Evolutionary conservation across 257 asterid species (phyloP), one percentile per base, ranked within the genome.

Genomic region (Catharanthus roseus): DNA sequence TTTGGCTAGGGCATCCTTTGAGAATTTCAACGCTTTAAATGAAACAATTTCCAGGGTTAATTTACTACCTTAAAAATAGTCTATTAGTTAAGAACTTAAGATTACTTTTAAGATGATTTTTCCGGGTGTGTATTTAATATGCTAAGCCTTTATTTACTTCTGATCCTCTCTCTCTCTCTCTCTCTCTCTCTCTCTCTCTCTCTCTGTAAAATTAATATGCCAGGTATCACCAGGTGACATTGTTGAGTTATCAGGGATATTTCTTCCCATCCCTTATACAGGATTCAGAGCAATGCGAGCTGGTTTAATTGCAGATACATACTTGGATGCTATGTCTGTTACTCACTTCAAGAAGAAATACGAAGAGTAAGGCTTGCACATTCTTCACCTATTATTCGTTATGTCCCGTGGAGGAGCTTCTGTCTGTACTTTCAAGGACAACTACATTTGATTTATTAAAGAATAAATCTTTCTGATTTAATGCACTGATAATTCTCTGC

Each of bases 241-340:
- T 72, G 90, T 95, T 77, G 99, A 95, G 81, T 73, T 95, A 83
- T 91, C 99, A 1, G 99, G 99, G 47, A 88, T 95, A 70, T 95
- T 91, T 80, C 96, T 95, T 79, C 99, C 97, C 42, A 91, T 91
- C 67, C 97, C 99, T 13, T 95, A 89, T 82, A 84, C 90, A 53
- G 99, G 99, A 76, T 95, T 89, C 83, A 91, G 93, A 86, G 99
- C 97, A 39, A 95, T 95, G 97, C 85, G 99, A 68, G 99, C 99
- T 74, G 99, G 97, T 67, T 80, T 91, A 70, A 95, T 95, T 82
- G 99, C 99, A 65, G 99, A 95, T 81, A 95, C 99, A 34, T 95
- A 88, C 85, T 81, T 95, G 87, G 99, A 95, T 77, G 97, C 93
- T 71, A 95, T 95, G 99, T 89, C 95, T 58, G 89, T 91, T 71